Percentiles rank a stretch among this genome's conserved stretches.
Conservation (phyloP, 495 filamentous ascomycete genomes). For the Aspergillus bridgeri region DNA sequence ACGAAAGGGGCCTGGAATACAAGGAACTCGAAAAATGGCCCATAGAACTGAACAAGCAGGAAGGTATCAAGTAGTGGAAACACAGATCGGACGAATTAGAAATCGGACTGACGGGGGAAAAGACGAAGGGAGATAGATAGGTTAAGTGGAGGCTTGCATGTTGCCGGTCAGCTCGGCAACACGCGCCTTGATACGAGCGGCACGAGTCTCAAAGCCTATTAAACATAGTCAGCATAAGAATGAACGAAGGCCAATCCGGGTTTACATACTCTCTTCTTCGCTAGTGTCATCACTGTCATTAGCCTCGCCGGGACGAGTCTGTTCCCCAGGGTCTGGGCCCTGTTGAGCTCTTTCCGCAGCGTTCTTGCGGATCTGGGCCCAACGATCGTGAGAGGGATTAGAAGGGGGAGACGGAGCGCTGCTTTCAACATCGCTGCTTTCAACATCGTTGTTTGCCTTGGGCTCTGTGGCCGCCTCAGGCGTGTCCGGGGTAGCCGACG, state of each 20-base stretch:
- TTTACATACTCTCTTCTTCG: constrained; percentile 87
- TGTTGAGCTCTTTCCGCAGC: constrained; percentile 67
- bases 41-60: background rate
- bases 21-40: background rate
- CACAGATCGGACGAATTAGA: background rate
- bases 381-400: constrained; percentile 61
- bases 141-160: constrained; percentile 54
- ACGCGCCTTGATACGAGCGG: constrained; percentile 95
- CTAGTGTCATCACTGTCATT: constrained; percentile 86
- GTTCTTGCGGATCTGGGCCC: constrained; percentile 94
- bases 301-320: constrained; percentile 45
- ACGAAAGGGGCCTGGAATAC: background rate
- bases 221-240: constrained; percentile 19
- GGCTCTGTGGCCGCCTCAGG: background rate
- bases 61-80: background rate
- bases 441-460: background rate
- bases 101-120: background rate
- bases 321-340: constrained; percentile 47
- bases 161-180: constrained; percentile 91
- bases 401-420: constrained; percentile 4
- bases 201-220: constrained; percentile 87
- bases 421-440: constrained; percentile 10
- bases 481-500: no score
- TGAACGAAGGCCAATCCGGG: constrained; percentile 1
- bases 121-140: background rate